Evolutionary conservation across 257 asterid genomes (phyloP), one percentile per base, ranked within the genome.

Genomic region (Osmanthus fragrans): DNA sequence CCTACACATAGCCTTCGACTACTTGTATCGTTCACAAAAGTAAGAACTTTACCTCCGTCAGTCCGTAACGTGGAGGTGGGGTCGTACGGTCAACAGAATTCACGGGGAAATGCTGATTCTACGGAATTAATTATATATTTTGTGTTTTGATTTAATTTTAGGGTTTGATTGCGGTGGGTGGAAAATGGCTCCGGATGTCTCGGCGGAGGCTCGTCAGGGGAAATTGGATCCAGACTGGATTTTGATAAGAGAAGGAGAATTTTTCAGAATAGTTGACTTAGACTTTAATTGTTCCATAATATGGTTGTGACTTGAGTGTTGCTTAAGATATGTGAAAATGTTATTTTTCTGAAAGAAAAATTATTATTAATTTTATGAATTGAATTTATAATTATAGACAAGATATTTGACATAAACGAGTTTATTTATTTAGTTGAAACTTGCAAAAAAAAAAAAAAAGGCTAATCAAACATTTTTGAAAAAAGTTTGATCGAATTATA

Each of bases 131-230:
- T 47, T 76, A 25, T 11, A 7, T 5, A 2, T 69, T 36, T 39
- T 39, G 18, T 42, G 12, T 42, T 42, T 42, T 42, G 18, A 40
- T 40, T 40, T 39, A 8, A 40, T 40, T 40, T 10, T 40, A 40
- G 13, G 49, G 49, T 10, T 40, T 33, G 40, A 58, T 5, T 76
- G 75, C 58, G 51, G 56, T 80, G 84, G 82, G 68, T 68, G 83
- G 79, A 79, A 82, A 83, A 71, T 82, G 75, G 77, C 79, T 65
- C 87, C 97, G 93, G 80, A 84, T 84, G 91, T 90, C 86, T 87
- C 95, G 97, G 89, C 51, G 51, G 51, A 42, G 51, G 51, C 3
- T 18, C 51, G 16, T 42, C 97, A 89, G 83, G 79, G 74, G 83
- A 83, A 39, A 32, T 79, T 68, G 81, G 74, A 36, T 79, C 85